phyloP scores from a whole-genome alignment of 2,329 filamentous ascomycete genomes.

The Neurospora sp. region DNA sequence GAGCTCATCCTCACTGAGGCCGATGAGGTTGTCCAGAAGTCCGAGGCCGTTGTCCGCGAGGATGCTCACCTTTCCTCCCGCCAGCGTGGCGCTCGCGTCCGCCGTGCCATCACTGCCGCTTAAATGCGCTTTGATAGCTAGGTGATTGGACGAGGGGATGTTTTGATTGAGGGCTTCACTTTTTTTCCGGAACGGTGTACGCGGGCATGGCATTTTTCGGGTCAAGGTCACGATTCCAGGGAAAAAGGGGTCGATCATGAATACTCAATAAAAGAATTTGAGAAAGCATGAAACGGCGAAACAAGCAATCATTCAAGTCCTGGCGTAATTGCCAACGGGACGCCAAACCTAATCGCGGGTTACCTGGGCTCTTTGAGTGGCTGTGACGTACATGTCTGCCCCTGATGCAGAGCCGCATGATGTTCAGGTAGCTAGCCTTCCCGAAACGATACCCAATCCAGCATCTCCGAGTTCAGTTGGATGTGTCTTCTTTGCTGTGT shows the following conservation, averaged over 20 bases:
- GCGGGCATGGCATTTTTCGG: slow-evolving; percentile 28
- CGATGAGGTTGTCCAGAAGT: slow-evolving; percentile 93
- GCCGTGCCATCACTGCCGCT: slow-evolving; percentile 56
- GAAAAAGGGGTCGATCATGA: slow-evolving; percentile 21
- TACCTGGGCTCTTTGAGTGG: neutral
- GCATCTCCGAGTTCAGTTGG: neutral
- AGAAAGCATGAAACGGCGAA: slow-evolving; percentile 10
- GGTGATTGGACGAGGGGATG: slow-evolving; percentile 26
- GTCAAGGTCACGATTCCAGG: slow-evolving; percentile 26
- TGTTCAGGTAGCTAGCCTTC: slow-evolving; percentile 1
- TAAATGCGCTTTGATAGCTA: slow-evolving; percentile 29
- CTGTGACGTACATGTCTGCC: slow-evolving; percentile 1
- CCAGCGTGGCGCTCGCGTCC: slow-evolving; percentile 71
- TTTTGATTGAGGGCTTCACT: slow-evolving; percentile 28
- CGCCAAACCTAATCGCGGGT: slow-evolving; percentile 2
- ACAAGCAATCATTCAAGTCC: neutral
- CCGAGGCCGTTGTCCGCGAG: slow-evolving; percentile 56
- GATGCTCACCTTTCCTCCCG: slow-evolving; percentile 68
- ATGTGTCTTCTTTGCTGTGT: neutral
- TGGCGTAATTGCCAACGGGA: neutral
- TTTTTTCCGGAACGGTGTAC: slow-evolving; percentile 26
- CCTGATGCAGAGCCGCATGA: neutral
- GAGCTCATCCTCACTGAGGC: slow-evolving; percentile 98
- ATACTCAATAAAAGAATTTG: slow-evolving; percentile 23
- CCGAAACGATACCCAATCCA: slow-evolving; percentile 2